Percentiles rank a stretch among this genome's conserved stretches.
Evolutionary conservation across 495 filamentous ascomycete genomes (phyloP).

Genomic region (Podospora bellae-mahoneyi): DNA sequence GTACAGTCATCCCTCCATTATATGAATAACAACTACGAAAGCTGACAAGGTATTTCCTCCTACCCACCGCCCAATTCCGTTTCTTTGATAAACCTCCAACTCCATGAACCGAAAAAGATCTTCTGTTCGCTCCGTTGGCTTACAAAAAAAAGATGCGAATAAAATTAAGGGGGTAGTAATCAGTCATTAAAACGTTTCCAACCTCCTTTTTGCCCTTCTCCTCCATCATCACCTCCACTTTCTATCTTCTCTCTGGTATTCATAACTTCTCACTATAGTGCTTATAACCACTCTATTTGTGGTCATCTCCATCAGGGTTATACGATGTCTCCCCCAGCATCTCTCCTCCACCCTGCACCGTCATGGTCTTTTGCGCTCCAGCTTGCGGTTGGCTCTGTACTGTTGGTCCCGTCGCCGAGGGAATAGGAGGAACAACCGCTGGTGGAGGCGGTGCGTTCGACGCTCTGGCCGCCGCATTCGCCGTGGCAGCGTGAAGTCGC

Average conservation of each 20-base stretch:
- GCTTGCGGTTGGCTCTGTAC: conserved; percentile 49
- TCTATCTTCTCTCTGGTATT: not conserved
- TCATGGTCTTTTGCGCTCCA: conserved; percentile 47
- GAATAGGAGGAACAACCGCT: conserved; percentile 38
- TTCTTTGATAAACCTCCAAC: not conserved
- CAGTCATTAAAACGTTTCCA: not conserved
- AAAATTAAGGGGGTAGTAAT: not conserved
- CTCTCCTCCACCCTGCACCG: conserved; percentile 24
- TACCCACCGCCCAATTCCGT: not conserved
- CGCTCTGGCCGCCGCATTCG: conserved; percentile 41
- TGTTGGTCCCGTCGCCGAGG: conserved; percentile 43
- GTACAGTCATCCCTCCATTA: not conserved
- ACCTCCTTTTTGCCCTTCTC: not conserved
- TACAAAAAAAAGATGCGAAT: not conserved
- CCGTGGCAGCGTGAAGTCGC: conserved; percentile 77
- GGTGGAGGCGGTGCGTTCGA: conserved; percentile 36
- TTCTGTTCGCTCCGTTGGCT: not conserved
- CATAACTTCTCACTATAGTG: not conserved
- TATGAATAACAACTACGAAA: not conserved
- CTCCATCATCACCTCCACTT: not conserved
- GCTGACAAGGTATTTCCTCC: not conserved
- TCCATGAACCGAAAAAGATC: not conserved
- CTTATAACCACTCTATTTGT: not conserved
- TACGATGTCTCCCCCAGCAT: conserved; percentile 69
- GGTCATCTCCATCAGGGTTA: conserved; percentile 57